Conservation (phyloP, 2,329 filamentous ascomycete genomes). For the Colletotrichum tabaci region DNA sequence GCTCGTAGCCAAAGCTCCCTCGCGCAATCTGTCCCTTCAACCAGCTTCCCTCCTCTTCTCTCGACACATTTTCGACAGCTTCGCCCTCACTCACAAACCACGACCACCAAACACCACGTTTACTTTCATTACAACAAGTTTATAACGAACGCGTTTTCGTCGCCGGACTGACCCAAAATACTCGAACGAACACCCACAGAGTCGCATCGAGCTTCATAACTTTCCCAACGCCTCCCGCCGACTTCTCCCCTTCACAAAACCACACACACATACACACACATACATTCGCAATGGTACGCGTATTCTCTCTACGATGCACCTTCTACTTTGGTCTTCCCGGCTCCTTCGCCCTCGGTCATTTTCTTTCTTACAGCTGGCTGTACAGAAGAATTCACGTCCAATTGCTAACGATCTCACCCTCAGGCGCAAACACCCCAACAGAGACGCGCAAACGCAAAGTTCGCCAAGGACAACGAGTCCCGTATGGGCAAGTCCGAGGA, state of each 20-base stretch:
- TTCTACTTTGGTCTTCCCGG: too few species aligned
- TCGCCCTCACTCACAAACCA: slow-evolving; percentile 1
- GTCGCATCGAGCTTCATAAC: slow-evolving; percentile 16
- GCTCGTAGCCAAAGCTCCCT: slow-evolving; percentile 30
- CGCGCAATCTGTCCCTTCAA: slow-evolving; percentile 43
- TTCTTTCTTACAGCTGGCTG: too few species aligned
- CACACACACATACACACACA: not conserved
- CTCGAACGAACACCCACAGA: not conserved
- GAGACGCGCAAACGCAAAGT: slow-evolving; percentile 85
- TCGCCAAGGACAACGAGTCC: slow-evolving; percentile 79
- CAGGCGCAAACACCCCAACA: slow-evolving; percentile 90
- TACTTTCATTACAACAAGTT: not conserved
- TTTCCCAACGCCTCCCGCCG: not conserved
- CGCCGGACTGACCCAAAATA: not conserved
- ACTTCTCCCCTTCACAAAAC: not conserved
- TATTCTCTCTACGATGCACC: not conserved
- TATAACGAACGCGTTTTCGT: slow-evolving; percentile 13
- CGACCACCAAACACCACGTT: slow-evolving; percentile 9
- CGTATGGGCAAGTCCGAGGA: slow-evolving; percentile 82
- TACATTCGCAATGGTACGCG: slow-evolving; percentile 44
- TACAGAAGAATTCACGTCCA: not conserved
- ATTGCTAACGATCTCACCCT: slow-evolving; percentile 2
- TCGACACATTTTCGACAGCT: slow-evolving; percentile 34
- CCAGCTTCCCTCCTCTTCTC: slow-evolving; percentile 41
- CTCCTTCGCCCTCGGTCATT: not conserved